phyloP scores from a whole-genome alignment of 352 stramenopile genomes.

The Nothophytophthora sp. region DNA sequence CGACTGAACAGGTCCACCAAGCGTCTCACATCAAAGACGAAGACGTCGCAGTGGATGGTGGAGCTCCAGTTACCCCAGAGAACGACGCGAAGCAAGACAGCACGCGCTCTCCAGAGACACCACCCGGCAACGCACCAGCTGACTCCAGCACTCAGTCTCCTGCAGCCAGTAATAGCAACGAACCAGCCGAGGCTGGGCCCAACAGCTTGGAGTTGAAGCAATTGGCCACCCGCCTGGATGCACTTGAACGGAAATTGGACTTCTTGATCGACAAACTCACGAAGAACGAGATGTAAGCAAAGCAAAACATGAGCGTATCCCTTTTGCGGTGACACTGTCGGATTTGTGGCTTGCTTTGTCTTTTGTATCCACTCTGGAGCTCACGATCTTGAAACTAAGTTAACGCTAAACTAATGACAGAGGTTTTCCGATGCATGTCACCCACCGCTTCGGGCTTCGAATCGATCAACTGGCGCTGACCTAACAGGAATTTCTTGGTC shows the following conservation, averaged over 20 bases:
- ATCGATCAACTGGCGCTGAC: too few relatives aligned
- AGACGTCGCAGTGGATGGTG: neutral
- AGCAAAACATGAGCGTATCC: too few relatives aligned
- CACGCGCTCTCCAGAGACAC: constrained; percentile 3
- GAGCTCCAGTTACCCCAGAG: neutral
- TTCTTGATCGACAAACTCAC: constrained; percentile 18
- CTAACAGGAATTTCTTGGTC: too few relatives aligned
- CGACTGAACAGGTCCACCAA: constrained; percentile 7
- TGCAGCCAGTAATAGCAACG: neutral
- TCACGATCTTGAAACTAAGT: too few relatives aligned
- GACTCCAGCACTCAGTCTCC: constrained; percentile 1
- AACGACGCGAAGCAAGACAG: constrained; percentile 2
- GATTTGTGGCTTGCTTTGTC: too few relatives aligned
- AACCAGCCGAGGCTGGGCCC: neutral
- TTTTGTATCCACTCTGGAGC: too few relatives aligned
- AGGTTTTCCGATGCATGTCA: too few relatives aligned
- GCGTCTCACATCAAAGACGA: constrained; percentile 9
- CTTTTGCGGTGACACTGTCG: too few relatives aligned
- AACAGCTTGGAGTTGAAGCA: neutral
- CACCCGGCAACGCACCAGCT: constrained; percentile 3
- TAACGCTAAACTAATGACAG: too few relatives aligned
- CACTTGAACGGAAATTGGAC: constrained; percentile 17
- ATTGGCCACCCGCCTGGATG: constrained; percentile 10
- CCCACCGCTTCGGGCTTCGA: too few relatives aligned
- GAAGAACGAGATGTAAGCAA: too few relatives aligned